Conservation (phyloP, 306 rosid species). For the Neltuma alba region DNA sequence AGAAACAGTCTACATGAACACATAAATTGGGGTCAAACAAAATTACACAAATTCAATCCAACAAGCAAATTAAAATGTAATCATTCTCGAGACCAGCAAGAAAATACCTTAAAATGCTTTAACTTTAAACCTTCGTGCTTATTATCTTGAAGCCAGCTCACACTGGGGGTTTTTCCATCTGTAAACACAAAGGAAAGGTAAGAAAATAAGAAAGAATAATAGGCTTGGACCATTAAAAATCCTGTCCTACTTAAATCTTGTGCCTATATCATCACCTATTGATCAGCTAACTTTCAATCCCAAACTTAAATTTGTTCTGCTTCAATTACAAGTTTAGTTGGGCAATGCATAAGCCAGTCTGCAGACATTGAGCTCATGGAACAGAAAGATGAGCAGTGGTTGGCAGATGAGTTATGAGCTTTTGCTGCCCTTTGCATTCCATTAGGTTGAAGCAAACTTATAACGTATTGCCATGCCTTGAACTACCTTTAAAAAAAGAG, state of each 20-base stretch:
- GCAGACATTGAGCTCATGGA: neutral
- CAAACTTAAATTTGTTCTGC: neutral
- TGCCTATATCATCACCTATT: neutral
- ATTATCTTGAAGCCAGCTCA: constrained; percentile 83
- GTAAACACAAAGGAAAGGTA: constrained; percentile 6
- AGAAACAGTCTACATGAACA: constrained; percentile 75
- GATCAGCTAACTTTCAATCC: constrained; percentile 27
- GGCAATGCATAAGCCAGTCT: constrained; percentile 15
- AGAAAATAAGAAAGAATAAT: constrained; percentile 33
- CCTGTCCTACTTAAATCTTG: neutral
- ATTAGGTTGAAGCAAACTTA: neutral
- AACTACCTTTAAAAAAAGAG: neutral
- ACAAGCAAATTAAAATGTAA: constrained; percentile 18
- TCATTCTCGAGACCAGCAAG: constrained; percentile 22
- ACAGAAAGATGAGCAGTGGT: neutral
- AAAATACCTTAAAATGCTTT: constrained; percentile 81
- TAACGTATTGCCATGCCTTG: neutral
- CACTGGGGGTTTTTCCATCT: constrained; percentile 51
- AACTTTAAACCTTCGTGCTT: constrained; percentile 66
- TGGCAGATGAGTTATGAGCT: neutral
- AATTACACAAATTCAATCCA: constrained; percentile 18
- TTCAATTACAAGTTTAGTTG: constrained; percentile 2
- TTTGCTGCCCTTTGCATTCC: neutral
- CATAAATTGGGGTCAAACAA: constrained; percentile 23
- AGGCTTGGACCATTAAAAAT: constrained; percentile 20